Evolutionary conservation across 345 rosid species (phyloP).

Genomic region (Linum usitatissimum): DNA sequence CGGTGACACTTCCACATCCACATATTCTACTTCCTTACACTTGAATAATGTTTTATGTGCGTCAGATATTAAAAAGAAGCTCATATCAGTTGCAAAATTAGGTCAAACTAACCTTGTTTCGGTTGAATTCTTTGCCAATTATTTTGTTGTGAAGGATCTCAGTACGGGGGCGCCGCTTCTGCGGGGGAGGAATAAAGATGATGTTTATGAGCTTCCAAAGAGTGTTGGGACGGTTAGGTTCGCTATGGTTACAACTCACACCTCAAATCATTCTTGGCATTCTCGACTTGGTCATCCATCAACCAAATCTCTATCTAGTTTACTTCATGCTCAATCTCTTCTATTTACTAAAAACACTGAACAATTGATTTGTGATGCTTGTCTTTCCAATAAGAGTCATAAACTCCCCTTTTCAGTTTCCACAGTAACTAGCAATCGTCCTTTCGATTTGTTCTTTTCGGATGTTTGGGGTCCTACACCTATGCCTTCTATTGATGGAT

Average conservation of each 20-base stretch:
- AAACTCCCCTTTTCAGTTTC: neutral
- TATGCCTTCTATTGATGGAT: neutral
- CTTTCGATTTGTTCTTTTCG: neutral
- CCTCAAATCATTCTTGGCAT: too few relatives aligned
- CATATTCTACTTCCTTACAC: neutral
- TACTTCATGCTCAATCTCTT: too few relatives aligned
- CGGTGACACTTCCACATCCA: neutral
- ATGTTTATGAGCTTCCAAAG: neutral
- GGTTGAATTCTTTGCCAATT: neutral
- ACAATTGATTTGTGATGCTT: too few relatives aligned
- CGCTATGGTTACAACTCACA: too few relatives aligned
- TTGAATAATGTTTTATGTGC: neutral
- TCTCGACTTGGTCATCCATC: too few relatives aligned
- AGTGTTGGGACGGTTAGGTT: too few relatives aligned
- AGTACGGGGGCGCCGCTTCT: neutral
- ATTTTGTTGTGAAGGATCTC: constrained; percentile 1
- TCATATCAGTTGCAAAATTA: neutral
- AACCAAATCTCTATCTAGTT: too few relatives aligned
- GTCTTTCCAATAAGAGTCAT: too few relatives aligned
- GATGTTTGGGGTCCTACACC: neutral
- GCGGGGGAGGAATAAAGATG: neutral
- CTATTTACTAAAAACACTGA: too few relatives aligned
- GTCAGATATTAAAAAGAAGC: neutral
- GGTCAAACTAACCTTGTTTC: neutral
- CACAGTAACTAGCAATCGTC: neutral